These are phyloP conservation scores for Candida dendrica DNA, from an alignment of 805 yeast species.

Conservation along the genomic window DNA sequence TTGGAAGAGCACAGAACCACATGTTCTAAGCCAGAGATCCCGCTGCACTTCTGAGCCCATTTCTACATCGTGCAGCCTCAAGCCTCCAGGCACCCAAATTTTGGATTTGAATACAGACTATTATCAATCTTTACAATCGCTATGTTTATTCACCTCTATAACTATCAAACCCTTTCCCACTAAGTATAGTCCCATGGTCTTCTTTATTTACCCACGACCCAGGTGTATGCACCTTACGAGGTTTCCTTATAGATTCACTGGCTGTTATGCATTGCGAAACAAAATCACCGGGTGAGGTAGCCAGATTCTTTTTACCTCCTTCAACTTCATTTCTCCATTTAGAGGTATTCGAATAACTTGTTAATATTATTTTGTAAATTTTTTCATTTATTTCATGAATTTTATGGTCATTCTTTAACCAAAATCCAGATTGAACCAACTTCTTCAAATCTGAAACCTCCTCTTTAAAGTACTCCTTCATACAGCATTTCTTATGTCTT, in stretches of 20 bases:
- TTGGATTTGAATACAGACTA: too few species aligned
- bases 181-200: too few species aligned
- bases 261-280: not conserved
- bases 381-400: constrained; percentile 20
- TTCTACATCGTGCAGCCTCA: too few species aligned
- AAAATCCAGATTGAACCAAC: constrained; percentile 29
- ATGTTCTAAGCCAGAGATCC: too few species aligned
- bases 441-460: constrained; percentile 20
- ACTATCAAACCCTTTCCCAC: too few species aligned
- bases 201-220: constrained; percentile 13
- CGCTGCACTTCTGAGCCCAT: too few species aligned
- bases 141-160: too few species aligned
- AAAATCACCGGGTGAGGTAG: not conserved
- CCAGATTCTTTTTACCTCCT: constrained; percentile 7
- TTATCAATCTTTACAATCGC: too few species aligned
- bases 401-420: constrained; percentile 20
- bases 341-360: constrained; percentile 8
- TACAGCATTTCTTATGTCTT: constrained; percentile 25
- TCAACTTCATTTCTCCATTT: constrained; percentile 18
- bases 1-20: too few species aligned
- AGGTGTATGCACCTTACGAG: constrained; percentile 5
- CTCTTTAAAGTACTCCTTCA: constrained; percentile 24
- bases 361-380: constrained; percentile 15
- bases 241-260: not conserved
- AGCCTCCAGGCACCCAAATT: too few species aligned